Conservation (phyloP, 2,329 filamentous ascomycete genomes). For the Furcasterigmium sp. region DNA sequence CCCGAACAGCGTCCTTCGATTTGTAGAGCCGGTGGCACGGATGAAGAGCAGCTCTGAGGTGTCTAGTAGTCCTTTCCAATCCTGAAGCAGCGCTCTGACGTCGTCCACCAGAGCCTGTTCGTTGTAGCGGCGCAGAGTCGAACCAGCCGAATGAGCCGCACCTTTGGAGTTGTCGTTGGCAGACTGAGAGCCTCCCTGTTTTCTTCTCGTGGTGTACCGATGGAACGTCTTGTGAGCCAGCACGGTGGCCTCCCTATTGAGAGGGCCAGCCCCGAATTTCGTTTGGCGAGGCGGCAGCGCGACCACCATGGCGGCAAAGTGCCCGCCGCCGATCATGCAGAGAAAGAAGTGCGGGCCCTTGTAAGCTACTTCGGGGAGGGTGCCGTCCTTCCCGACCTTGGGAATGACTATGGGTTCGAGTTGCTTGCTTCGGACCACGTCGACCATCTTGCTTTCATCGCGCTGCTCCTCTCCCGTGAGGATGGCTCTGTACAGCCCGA, state of each 20-base stretch:
- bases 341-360: conserved; percentile 85
- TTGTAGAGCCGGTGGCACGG: conserved; percentile 80
- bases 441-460: conserved; percentile 53
- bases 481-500: conserved; percentile 81
- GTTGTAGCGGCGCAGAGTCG: conserved; percentile 85
- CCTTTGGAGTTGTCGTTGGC: conserved; percentile 94
- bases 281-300: conserved; percentile 75
- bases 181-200: conserved; percentile 93
- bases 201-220: conserved; percentile 89
- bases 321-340: conserved; percentile 97
- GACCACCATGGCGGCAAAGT: conserved; percentile 96
- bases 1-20: conserved; percentile 81
- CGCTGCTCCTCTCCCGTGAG: conserved; percentile 70
- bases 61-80: conserved; percentile 85
- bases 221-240: conserved; percentile 97
- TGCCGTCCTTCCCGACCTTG: conserved; percentile 53
- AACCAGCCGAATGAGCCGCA: conserved; percentile 87
- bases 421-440: conserved; percentile 72
- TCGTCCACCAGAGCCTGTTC: conserved; percentile 88
- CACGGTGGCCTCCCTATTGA: conserved; percentile 82
- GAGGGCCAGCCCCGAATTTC: conserved; percentile 62
- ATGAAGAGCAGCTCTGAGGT: conserved; percentile 82
- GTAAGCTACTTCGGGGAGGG: conserved; percentile 48
- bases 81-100: conserved; percentile 70
- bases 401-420: conserved; percentile 54